A percentile compares a stretch with the other conserved stretches of the same genome.
Evolutionary conservation across 1,284 basidiomycete genomes (phyloP).

Genomic region (Melampsora larici-populina): DNA sequence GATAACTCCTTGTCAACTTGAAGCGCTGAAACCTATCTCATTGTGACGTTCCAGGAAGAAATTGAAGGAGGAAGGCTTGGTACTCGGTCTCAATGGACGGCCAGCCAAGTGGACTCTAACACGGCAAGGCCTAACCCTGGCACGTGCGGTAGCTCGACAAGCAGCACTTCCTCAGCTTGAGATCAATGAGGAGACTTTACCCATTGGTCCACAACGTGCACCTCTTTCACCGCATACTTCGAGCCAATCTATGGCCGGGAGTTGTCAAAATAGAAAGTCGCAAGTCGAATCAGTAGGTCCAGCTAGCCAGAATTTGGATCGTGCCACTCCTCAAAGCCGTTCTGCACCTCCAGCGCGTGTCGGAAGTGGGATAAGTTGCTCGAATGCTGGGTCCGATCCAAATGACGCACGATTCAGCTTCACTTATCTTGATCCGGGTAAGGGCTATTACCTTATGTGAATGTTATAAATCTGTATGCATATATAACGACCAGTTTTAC

Average conservation of each 20-base stretch:
- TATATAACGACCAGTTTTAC: not conserved
- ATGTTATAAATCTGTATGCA: not conserved
- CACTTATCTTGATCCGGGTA: conserved; percentile 36
- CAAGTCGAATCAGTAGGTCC: not conserved
- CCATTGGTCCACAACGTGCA: not conserved
- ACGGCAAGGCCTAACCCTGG: conserved; percentile 49
- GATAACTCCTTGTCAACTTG: too few relatives aligned
- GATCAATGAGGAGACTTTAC: conserved; percentile 24
- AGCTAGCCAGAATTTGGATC: not conserved
- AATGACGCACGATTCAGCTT: conserved; percentile 28
- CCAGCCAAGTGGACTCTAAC: conserved; percentile 51
- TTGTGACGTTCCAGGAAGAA: conserved; percentile 48
- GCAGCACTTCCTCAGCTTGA: conserved; percentile 4
- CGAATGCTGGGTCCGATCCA: not conserved
- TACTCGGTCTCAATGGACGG: conserved; percentile 50
- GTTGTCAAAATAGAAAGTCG: not conserved
- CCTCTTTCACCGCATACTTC: not conserved
- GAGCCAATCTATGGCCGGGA: not conserved
- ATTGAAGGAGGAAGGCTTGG: conserved; percentile 51
- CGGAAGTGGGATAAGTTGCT: not conserved
- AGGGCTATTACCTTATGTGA: not conserved
- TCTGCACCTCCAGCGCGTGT: not conserved
- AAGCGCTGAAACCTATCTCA: too few relatives aligned
- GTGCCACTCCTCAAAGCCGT: not conserved
- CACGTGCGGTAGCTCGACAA: conserved; percentile 39